A percentile compares a stretch with the other conserved stretches of the same genome.
phyloP scores from a whole-genome alignment of 2,329 filamentous ascomycete genomes.

The Atkinsonella hypoxylon region DNA sequence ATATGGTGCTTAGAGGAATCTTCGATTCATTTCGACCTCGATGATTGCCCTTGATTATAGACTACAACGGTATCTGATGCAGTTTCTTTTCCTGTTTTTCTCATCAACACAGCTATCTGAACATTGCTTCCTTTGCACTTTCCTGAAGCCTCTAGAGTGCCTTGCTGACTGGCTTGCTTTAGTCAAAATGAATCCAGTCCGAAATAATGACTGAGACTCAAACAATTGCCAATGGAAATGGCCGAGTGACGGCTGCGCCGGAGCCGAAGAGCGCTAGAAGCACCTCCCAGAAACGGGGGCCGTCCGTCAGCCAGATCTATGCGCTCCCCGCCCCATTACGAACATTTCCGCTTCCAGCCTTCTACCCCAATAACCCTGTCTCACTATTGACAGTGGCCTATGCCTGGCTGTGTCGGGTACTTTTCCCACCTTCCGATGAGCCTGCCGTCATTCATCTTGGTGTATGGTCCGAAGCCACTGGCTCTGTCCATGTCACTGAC shows the following conservation, averaged over 20 bases:
- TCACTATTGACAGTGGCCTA: slow-evolving; percentile 73
- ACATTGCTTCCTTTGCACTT: background rate
- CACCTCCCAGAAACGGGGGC: slow-evolving; percentile 20
- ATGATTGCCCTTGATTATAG: slow-evolving; percentile 57
- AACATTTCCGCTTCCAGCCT: slow-evolving; percentile 71
- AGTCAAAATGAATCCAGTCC: slow-evolving; percentile 36
- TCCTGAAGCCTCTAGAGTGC: background rate
- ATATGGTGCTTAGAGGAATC: slow-evolving; percentile 43
- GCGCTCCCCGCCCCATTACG: slow-evolving; percentile 67
- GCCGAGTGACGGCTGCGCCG: slow-evolving; percentile 7
- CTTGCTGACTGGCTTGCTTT: slow-evolving; percentile 2
- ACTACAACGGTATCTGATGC: slow-evolving; percentile 98
- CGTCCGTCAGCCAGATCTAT: slow-evolving; percentile 61
- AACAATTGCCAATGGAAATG: slow-evolving; percentile 12
- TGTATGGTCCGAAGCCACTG: slow-evolving; percentile 69
- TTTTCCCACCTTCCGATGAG: slow-evolving; percentile 55
- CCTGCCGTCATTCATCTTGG: slow-evolving; percentile 55
- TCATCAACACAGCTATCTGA: background rate
- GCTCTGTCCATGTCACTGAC: slow-evolving; percentile 76
- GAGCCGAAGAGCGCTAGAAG: slow-evolving; percentile 7
- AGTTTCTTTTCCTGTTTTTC: slow-evolving; percentile 14
- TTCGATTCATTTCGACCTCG: slow-evolving; percentile 43
- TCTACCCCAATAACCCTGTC: slow-evolving; percentile 86
- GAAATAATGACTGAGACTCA: slow-evolving; percentile 34
- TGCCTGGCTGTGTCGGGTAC: slow-evolving; percentile 61